A percentile compares a stretch with the other conserved stretches of the same genome.
phyloP scores from a whole-genome alignment of 2,329 filamentous ascomycete genomes.

The Clonostachys rhizophaga region DNA sequence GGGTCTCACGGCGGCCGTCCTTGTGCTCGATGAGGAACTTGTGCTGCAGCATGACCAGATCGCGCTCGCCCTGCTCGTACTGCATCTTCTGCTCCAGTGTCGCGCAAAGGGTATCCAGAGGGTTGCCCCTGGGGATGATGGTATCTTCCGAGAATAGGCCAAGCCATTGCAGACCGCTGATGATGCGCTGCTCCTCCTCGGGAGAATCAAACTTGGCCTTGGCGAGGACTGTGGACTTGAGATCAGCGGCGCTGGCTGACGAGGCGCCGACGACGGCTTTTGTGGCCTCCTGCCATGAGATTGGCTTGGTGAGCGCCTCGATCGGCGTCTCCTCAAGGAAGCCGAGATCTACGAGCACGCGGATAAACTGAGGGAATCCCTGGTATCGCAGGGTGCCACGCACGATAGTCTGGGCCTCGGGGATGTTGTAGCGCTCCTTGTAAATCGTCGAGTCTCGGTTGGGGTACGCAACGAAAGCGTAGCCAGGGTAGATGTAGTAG shows the following conservation, averaged over 20 bases:
- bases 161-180: slow-evolving; percentile 70
- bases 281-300: slow-evolving; percentile 82
- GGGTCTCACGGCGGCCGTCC: slow-evolving; percentile 72
- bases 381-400: slow-evolving; percentile 67
- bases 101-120: slow-evolving; percentile 86
- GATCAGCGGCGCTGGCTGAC: slow-evolving; percentile 62
- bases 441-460: slow-evolving; percentile 89
- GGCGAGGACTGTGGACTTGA: slow-evolving; percentile 67
- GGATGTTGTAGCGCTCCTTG: slow-evolving; percentile 85
- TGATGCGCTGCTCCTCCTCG: slow-evolving; percentile 65
- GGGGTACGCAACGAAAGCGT: slow-evolving; percentile 85
- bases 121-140: slow-evolving; percentile 71
- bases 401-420: slow-evolving; percentile 86
- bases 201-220: slow-evolving; percentile 69
- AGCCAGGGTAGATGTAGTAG: slow-evolving; percentile 87
- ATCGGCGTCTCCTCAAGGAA: slow-evolving; percentile 73
- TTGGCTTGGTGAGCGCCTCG: slow-evolving; percentile 60
- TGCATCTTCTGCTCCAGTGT: slow-evolving; percentile 89
- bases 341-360: slow-evolving; percentile 80
- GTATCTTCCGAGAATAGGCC: slow-evolving; percentile 62
- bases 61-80: slow-evolving; percentile 77
- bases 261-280: slow-evolving; percentile 68
- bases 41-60: slow-evolving; percentile 77
- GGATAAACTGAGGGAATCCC: slow-evolving; percentile 89
- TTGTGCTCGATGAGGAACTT: slow-evolving; percentile 81